Evolutionary conservation across 1,284 basidiomycete species (phyloP).

Genomic region (Pseudozyma thailandica): DNA sequence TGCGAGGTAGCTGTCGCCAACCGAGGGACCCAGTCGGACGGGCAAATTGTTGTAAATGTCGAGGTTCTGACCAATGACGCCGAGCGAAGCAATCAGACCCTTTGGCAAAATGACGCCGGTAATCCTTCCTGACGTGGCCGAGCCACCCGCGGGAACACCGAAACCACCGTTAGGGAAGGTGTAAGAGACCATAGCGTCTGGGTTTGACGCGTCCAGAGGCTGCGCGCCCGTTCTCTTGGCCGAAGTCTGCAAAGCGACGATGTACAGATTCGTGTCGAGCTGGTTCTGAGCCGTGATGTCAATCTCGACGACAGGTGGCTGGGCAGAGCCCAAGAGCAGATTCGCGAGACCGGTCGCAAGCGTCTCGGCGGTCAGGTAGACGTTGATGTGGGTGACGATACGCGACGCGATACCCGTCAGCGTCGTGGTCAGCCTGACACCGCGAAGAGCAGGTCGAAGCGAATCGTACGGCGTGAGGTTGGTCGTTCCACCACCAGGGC

Average conservation of each 20-base stretch:
- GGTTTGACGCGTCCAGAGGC: constrained; percentile 25
- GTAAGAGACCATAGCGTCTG: constrained; percentile 39
- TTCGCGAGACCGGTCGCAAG: constrained; percentile 31
- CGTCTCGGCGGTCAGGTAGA: constrained; percentile 44
- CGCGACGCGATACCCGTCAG: constrained; percentile 70
- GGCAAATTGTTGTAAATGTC: constrained; percentile 51
- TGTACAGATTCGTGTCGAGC: constrained; percentile 35
- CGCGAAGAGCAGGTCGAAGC: constrained; percentile 74
- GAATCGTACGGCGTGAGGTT: constrained; percentile 76
- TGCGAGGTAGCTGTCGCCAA: constrained; percentile 45
- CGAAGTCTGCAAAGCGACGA: constrained; percentile 41
- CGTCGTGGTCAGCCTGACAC: constrained; percentile 72
- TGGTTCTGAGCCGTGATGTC: constrained; percentile 38
- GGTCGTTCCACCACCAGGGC: constrained; percentile 19
- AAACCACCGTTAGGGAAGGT: constrained; percentile 39
- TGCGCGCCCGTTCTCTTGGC: constrained; percentile 25
- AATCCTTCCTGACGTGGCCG: constrained; percentile 29
- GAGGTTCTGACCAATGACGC: constrained; percentile 44
- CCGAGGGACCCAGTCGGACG: constrained; percentile 34
- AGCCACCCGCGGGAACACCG: constrained; percentile 8
- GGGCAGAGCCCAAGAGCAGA: constrained; percentile 13
- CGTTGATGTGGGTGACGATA: constrained; percentile 50
- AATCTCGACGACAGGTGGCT: constrained; percentile 31
- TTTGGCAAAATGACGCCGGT: constrained; percentile 48
- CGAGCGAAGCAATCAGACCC: constrained; percentile 47